These are phyloP conservation scores for Spizellomyces sp. DNA, from an alignment of 192 early-diverging fungal species.

Conservation along the genomic window DNA sequence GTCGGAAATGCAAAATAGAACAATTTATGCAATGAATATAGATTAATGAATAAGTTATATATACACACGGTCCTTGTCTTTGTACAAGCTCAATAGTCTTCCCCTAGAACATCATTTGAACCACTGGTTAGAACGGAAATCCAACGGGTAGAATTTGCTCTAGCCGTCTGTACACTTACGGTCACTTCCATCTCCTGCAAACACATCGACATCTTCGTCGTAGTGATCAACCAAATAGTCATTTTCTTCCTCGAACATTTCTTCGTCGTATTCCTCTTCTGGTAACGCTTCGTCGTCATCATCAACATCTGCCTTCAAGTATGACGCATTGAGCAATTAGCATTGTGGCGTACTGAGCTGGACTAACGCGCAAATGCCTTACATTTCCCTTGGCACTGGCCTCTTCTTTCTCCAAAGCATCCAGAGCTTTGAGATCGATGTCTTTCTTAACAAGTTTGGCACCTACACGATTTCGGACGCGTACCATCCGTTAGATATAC, in stretches of 20 bases:
- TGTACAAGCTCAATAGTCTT: no score
- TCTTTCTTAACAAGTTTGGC: conserved; percentile 8
- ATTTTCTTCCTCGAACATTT: conserved; percentile 25
- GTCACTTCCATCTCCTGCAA: conserved; percentile 3
- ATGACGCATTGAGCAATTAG: no score
- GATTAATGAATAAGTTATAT: no score
- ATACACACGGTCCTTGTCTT: no score
- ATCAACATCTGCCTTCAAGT: not conserved
- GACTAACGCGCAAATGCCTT: no score
- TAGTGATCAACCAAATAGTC: conserved; percentile 25
- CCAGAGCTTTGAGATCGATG: conserved; percentile 19
- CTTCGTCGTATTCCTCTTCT: conserved; percentile 30
- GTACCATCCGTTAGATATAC: not conserved
- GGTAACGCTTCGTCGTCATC: conserved; percentile 24
- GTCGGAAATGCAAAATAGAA: no score
- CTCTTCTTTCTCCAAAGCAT: conserved; percentile 20
- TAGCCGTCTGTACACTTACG: not conserved
- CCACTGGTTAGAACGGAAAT: no score
- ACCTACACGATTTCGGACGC: not conserved
- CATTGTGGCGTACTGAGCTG: no score
- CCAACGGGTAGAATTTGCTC: no score
- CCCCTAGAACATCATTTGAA: no score
- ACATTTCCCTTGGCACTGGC: not conserved
- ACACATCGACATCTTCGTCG: conserved; percentile 27
- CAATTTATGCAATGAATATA: no score